Conservation (phyloP, 2,329 filamentous ascomycete species). For the Talaromyces sp. region DNA sequence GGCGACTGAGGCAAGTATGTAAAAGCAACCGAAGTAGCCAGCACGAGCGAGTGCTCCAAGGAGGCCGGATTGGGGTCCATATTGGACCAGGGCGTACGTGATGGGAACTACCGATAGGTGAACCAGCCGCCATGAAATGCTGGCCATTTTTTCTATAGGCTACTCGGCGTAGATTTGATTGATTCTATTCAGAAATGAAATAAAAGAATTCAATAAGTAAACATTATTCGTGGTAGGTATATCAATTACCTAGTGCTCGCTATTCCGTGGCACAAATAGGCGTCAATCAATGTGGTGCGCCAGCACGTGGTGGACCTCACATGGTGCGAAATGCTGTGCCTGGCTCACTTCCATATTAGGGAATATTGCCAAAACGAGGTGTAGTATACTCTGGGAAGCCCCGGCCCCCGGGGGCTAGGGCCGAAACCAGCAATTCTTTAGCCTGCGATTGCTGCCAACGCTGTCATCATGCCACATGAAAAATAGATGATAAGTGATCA, state of each 20-base stretch:
- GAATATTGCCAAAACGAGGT: background rate
- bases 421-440: constrained; percentile 3
- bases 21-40: background rate
- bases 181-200: background rate
- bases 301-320: background rate
- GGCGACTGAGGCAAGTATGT: background rate
- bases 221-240: background rate
- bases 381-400: background rate
- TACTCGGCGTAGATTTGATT: background rate
- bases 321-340: background rate
- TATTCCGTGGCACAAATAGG: background rate
- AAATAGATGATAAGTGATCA: background rate
- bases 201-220: background rate
- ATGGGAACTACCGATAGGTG: background rate
- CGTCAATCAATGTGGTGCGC: background rate
- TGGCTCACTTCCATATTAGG: background rate
- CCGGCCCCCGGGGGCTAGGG: background rate
- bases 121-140: background rate
- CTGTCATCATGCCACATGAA: background rate
- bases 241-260: background rate
- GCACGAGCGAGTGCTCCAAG: background rate
- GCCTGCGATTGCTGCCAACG: background rate
- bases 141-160: background rate
- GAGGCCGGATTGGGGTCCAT: background rate
- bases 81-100: constrained; percentile 1